Conservation (phyloP, 306 rosid species). For the Castanospermum australe region DNA sequence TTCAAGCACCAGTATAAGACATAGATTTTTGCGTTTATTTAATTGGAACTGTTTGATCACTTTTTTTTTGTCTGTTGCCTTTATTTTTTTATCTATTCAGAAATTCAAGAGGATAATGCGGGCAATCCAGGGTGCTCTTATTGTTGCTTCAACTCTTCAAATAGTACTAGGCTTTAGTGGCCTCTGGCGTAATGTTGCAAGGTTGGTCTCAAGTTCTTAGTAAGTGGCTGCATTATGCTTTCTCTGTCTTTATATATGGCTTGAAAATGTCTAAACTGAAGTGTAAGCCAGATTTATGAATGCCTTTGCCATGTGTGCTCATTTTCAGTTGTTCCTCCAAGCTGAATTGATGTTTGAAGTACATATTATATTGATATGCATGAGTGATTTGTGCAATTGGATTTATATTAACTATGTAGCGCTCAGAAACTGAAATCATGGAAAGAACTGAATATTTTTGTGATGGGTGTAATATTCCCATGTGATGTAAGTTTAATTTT, state of each 20-base stretch:
- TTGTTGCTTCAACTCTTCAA: slow-evolving; percentile 97
- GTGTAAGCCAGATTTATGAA: not conserved
- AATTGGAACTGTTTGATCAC: slow-evolving; percentile 15
- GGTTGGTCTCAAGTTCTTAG: slow-evolving; percentile 51
- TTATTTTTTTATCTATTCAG: slow-evolving; percentile 41
- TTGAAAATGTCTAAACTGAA: not conserved
- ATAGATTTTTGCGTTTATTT: slow-evolving; percentile 1
- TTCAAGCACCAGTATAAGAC: slow-evolving; percentile 4
- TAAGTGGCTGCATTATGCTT: not conserved
- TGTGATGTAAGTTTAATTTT: slow-evolving; percentile 14
- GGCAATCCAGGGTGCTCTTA: slow-evolving; percentile 94
- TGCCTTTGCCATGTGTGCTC: not conserved
- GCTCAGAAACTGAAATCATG: not conserved
- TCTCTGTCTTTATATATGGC: not conserved
- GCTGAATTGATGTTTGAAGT: slow-evolving; percentile 15
- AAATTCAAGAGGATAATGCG: slow-evolving; percentile 90
- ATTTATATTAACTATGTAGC: slow-evolving; percentile 3
- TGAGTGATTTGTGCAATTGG: slow-evolving; percentile 7
- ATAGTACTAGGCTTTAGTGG: slow-evolving; percentile 98
- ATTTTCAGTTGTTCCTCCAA: slow-evolving; percentile 19
- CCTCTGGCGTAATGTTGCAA: slow-evolving; percentile 97
- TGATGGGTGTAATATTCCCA: not conserved
- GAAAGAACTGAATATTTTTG: slow-evolving; percentile 12
- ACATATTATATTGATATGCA: not conserved
- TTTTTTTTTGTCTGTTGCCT: not conserved